These are phyloP conservation scores for Seiridium cupressi DNA, from an alignment of 2,329 filamentous ascomycete genomes.

Conservation along the genomic window DNA sequence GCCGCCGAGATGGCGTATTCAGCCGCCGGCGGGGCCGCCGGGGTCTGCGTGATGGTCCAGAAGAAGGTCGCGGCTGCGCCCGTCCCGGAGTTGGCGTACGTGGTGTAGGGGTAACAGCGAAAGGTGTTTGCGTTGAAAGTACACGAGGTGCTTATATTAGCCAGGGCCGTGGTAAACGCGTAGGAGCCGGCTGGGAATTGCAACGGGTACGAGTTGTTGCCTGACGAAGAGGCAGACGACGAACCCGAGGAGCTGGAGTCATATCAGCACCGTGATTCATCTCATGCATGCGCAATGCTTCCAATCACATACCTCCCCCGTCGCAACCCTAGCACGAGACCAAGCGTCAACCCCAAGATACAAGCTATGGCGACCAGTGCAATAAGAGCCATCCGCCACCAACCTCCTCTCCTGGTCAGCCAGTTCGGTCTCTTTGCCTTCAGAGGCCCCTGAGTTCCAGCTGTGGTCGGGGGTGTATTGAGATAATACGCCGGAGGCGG, in stretches of 20 bases:
- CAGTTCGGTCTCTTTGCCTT: conserved; percentile 4
- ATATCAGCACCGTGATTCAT: background rate
- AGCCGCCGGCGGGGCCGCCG: background rate
- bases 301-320: conserved; percentile 27
- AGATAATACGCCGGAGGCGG: background rate
- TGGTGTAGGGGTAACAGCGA: conserved; percentile 58
- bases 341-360: conserved; percentile 36
- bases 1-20: conserved; percentile 53
- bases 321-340: conserved; percentile 37
- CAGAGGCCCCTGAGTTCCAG: background rate
- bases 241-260: conserved; percentile 4
- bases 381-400: conserved; percentile 30
- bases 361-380: conserved; percentile 27
- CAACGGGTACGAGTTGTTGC: conserved; percentile 6
- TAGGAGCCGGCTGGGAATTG: conserved; percentile 63
- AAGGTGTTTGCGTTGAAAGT: conserved; percentile 58
- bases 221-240: background rate
- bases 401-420: conserved; percentile 25
- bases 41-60: conserved; percentile 53
- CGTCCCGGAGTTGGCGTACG: conserved; percentile 39
- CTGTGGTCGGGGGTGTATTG: background rate
- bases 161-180: conserved; percentile 57
- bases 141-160: conserved; percentile 52
- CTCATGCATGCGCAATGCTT: background rate
- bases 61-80: conserved; percentile 52